These are phyloP conservation scores for Cerioporus squamosus DNA, from an alignment of 1,284 basidiomycete species.

Conservation along the genomic window DNA sequence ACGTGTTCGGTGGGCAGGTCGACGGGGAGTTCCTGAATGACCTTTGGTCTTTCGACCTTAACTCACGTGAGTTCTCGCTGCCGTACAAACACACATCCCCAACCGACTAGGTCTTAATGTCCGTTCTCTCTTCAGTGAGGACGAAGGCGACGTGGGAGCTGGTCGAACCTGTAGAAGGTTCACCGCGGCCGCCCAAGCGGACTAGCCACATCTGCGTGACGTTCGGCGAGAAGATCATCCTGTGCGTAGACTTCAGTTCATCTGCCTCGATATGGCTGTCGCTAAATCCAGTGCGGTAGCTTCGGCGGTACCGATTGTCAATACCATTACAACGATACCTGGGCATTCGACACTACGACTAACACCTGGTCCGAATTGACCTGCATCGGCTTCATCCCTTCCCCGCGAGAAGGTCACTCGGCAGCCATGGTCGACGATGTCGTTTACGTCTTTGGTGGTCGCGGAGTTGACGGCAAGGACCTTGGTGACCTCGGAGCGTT, in stretches of 20 bases:
- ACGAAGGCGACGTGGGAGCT: constrained; percentile 80
- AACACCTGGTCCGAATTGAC: constrained; percentile 90
- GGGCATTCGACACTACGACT: constrained; percentile 90
- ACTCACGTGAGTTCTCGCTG: constrained; percentile 69
- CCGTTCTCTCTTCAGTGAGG: constrained; percentile 53
- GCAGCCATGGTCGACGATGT: constrained; percentile 98
- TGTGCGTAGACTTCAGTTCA: constrained; percentile 54
- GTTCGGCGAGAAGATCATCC: constrained; percentile 83
- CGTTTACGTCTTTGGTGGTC: constrained; percentile 96
- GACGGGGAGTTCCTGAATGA: constrained; percentile 96
- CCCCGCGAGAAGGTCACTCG: constrained; percentile 95
- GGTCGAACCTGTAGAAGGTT: constrained; percentile 62
- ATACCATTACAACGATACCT: constrained; percentile 99
- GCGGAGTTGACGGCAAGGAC: constrained; percentile 97
- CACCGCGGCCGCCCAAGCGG: constrained; percentile 80
- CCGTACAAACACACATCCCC: constrained; percentile 1
- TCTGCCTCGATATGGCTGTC: constrained; percentile 1
- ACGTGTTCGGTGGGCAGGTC: constrained; percentile 97
- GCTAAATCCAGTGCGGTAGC: constrained; percentile 43
- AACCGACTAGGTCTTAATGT: neutral
- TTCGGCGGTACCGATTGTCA: constrained; percentile 99
- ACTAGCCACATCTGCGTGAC: constrained; percentile 95
- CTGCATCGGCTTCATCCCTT: constrained; percentile 98
- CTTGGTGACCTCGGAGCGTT: constrained; percentile 95
- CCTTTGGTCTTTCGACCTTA: constrained; percentile 96